Base-by-base conservation (phyloP, 495 filamentous ascomycete species). In the Evansstolkia leycettana region DNA sequence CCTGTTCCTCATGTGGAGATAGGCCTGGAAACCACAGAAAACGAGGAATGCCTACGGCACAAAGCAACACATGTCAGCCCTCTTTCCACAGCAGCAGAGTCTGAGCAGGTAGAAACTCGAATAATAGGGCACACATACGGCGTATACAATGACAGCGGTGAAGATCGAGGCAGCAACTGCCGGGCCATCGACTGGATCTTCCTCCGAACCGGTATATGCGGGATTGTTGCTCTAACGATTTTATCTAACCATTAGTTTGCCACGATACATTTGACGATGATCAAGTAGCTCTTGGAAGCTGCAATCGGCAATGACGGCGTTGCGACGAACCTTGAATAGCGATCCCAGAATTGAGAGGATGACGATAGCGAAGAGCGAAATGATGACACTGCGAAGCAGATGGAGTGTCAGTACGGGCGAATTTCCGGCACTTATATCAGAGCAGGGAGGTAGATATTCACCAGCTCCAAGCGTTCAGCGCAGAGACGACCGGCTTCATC, bases 391-490 rank as follows among this genome's bases (percentile, higher is more conserved):
- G 38, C 50, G 24, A n/a, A 6, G 19, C 9, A 23, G 20, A 26
- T 15, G 12, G 9, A 23, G n/a, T 15, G 31, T 48, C 30, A 38
- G 42, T 25, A 19, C 23, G 1, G n/a, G 12, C 31, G 23, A 14
- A 32, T 14, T 31, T 13, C 7, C 28, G 12, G 14, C 5, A n/a
- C 5, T 17, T 9, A 8, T 14, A 9, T 33, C 4, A 10, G 26
- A 10, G 33, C 18, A 23, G 28, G n/a, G 28, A 36, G 33, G 33
- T 17, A 31, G 32, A 26, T 25, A 31, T 40, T 30, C 67, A 93
- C 86, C 87, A 93, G 62, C 78, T 84, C 85, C 86, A 94, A 53
- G 87, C 87, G 65, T 92, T 87, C 68, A 90, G 65, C 38, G 82
- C 75, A 44, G 83, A 80, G 32, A 94, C 82, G 51, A 94, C 64